Percentiles rank a stretch among this genome's conserved stretches.
Evolutionary conservation across 495 filamentous ascomycete genomes (phyloP).

Genomic region (Aspergillus wentii): DNA sequence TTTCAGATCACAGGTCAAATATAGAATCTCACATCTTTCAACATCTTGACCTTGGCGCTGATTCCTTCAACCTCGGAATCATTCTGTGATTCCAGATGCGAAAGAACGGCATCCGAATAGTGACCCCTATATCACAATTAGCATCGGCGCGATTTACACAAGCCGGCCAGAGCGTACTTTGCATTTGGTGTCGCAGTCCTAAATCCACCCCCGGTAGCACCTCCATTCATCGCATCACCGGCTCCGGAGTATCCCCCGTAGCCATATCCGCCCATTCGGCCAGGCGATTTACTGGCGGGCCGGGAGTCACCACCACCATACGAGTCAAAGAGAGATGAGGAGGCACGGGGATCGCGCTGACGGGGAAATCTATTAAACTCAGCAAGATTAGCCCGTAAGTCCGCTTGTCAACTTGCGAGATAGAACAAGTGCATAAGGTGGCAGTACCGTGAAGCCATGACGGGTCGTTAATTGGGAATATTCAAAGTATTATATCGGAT

Average conservation of each 20-base stretch:
- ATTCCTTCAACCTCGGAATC: conserved; percentile 88
- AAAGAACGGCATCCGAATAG: conserved; percentile 88
- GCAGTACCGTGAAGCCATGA: conserved; percentile 30
- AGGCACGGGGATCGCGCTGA: conserved; percentile 78
- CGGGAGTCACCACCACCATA: conserved; percentile 64
- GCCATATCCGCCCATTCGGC: conserved; percentile 43
- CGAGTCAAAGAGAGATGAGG: conserved; percentile 79
- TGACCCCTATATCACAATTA: conserved; percentile 59
- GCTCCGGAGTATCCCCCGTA: conserved; percentile 58
- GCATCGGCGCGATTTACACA: too few relatives aligned
- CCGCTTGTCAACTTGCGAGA: too few relatives aligned
- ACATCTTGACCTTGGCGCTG: conserved; percentile 79
- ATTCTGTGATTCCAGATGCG: conserved; percentile 93
- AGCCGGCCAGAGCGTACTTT: too few relatives aligned
- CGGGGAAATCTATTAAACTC: conserved; percentile 48
- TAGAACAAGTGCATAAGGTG: background rate
- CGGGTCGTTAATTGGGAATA: too few relatives aligned
- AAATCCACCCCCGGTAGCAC: conserved; percentile 31
- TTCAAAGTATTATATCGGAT: too few relatives aligned
- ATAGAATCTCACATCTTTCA: conserved; percentile 76
- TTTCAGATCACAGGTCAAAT: conserved; percentile 1
- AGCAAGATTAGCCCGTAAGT: too few relatives aligned
- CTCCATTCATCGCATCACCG: conserved; percentile 31
- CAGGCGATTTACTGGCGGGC: conserved; percentile 47
- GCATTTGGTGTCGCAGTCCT: conserved; percentile 78